Evolutionary conservation across 352 stramenopile species (phyloP), one percentile per base, ranked within the genome.

Genomic region (Phytophthora cryptogea): DNA sequence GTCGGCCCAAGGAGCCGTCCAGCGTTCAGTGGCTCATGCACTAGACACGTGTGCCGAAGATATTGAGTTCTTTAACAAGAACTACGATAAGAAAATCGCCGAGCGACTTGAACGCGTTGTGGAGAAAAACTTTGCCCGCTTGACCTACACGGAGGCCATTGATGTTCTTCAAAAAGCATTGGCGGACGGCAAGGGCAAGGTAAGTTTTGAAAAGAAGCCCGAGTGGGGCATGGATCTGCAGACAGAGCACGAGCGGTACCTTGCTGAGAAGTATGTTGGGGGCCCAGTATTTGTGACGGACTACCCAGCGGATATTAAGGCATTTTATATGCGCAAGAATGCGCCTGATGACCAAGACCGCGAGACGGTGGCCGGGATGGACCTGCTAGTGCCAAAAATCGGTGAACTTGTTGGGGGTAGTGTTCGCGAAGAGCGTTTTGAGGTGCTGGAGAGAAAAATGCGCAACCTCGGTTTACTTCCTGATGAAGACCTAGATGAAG

Each of bases 271-370:
- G 43, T 78, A 88, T 32, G 75, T 90, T 44, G 63, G 54, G 23
- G 83, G 78, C 0, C 80, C 83, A 2, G 94, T 98, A 7, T 99
- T 99, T 70, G 95, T 99, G 57, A 99, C 98, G 44, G 95, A 99
- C 64, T 99, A 99, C 72, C 97, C 97, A 2, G 96, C 94, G 10
- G 82, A 86, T 8, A 98, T 99, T 63, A 99, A 99, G 79, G 95
- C 97, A 6, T 99, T 99, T 68, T 99, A 99, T 83, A 99, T 99
- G 97, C 85, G 96, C 42, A 90, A 97, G 63, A 99, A 99, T 70
- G 83, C 97, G 41, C 56, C 62, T 0, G 76, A 89, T 40, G 44
- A 51, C 2, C 43, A 73, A 10, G 85, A 92, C 35, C 92, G 93
- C 20, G 85, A 98, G 65, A 99, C 95, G 0, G 97, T 99, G 11